These are phyloP conservation scores for Eucalyptus victrix DNA, from an alignment of 345 rosid genomes.

Conservation along the genomic window DNA sequence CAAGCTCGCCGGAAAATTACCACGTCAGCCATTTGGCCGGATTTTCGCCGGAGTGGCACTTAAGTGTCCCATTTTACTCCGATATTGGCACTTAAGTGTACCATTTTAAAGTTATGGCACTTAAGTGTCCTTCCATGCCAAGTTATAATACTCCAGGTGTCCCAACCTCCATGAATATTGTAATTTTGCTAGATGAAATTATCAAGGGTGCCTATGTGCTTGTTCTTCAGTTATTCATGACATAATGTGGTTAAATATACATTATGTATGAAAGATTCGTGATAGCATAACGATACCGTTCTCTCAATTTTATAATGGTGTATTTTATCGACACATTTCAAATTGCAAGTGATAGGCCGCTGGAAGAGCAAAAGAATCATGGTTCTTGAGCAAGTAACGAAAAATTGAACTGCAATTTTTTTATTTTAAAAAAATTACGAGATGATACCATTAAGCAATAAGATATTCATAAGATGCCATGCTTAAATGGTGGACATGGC, in stretches of 20 bases:
- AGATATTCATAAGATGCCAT: background rate
- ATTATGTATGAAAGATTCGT: background rate
- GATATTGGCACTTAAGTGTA: no score
- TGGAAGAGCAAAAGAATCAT: background rate
- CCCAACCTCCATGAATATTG: background rate
- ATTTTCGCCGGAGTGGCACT: no score
- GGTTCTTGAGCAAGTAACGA: background rate
- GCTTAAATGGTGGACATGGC: background rate
- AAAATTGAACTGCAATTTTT: background rate
- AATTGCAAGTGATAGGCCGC: background rate
- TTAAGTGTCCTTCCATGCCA: no score
- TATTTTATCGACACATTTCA: background rate
- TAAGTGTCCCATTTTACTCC: no score
- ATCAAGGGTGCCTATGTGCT: background rate
- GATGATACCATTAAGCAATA: background rate
- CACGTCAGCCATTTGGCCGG: no score
- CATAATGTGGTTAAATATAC: background rate
- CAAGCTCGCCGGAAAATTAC: no score
- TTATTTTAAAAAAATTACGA: no score
- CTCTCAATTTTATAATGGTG: background rate
- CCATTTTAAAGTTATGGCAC: no score
- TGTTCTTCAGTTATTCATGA: background rate
- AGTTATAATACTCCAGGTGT: no score
- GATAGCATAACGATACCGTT: background rate
- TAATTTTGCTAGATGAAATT: background rate